These are phyloP conservation scores for Debaryomyces sp. DNA, from an alignment of 1,139 yeast species.

Conservation along the genomic window DNA sequence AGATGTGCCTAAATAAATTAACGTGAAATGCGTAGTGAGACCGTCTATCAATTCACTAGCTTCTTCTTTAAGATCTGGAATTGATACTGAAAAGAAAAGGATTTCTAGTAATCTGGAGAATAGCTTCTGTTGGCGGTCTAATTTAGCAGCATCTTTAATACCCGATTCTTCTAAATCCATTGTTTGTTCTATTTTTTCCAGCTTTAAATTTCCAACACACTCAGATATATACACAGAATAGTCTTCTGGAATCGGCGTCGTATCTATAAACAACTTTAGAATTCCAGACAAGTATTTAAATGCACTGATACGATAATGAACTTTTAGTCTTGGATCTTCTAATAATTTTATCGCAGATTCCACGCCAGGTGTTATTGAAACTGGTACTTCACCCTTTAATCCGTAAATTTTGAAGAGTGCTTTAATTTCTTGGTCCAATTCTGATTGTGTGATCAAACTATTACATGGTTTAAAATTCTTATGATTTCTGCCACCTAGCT, in stretches of 20 bases:
- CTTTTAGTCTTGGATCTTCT: constrained; percentile 66
- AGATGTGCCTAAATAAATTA: constrained; percentile 75
- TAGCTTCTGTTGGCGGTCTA: constrained; percentile 63
- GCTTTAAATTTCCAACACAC: constrained; percentile 49
- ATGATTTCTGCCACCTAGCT: constrained; percentile 94
- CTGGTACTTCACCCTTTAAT: constrained; percentile 57
- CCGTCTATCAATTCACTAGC: constrained; percentile 65
- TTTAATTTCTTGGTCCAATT: constrained; percentile 66
- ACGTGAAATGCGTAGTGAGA: constrained; percentile 75
- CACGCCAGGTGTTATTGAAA: constrained; percentile 83
- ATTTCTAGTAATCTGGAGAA: constrained; percentile 65
- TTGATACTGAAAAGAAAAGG: constrained; percentile 72
- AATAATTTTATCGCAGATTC: constrained; percentile 69
- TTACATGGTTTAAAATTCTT: constrained; percentile 76
- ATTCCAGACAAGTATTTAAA: constrained; percentile 71
- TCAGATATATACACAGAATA: constrained; percentile 47
- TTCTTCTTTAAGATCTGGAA: constrained; percentile 73
- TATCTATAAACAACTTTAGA: constrained; percentile 69
- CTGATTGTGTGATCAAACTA: constrained; percentile 58
- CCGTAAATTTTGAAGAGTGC: constrained; percentile 77
- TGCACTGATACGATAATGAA: constrained; percentile 75
- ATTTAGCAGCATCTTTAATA: constrained; percentile 50
- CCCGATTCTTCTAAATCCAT: constrained; percentile 45
- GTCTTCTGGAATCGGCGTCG: constrained; percentile 62
- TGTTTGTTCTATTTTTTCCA: constrained; percentile 41